Percentiles rank a stretch among this genome's conserved stretches.
phyloP scores from a whole-genome alignment of 2,329 filamentous ascomycete species.

The Parafenestella ontariensis region DNA sequence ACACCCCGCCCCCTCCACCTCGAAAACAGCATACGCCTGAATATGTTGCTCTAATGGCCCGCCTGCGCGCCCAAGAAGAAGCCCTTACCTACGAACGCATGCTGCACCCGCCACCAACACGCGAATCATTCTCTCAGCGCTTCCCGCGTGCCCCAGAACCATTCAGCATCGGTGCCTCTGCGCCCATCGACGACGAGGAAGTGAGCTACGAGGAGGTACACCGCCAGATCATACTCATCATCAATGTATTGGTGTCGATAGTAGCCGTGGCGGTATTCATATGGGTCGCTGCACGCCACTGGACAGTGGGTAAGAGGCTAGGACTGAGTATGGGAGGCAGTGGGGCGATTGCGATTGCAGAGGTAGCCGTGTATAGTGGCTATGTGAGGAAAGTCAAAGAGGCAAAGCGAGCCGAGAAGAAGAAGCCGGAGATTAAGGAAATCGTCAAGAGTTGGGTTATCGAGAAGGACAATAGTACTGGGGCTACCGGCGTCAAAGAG shows the following conservation, averaged over 20 bases:
- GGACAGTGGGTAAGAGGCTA: slow-evolving; percentile 73
- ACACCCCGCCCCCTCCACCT: slow-evolving; percentile 78
- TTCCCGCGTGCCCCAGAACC: slow-evolving; percentile 62
- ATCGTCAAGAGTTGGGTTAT: slow-evolving; percentile 75
- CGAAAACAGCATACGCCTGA: slow-evolving; percentile 73
- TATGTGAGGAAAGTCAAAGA: slow-evolving; percentile 76
- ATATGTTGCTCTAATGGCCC: slow-evolving; percentile 87
- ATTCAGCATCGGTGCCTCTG: slow-evolving; percentile 49
- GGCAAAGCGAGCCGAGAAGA: slow-evolving; percentile 68
- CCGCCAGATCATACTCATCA: slow-evolving; percentile 80
- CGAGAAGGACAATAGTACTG: slow-evolving; percentile 31
- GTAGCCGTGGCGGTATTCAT: slow-evolving; percentile 78
- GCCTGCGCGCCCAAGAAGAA: slow-evolving; percentile 83
- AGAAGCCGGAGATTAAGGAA: slow-evolving; percentile 69
- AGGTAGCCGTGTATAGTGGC: slow-evolving; percentile 78
- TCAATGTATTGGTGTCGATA: slow-evolving; percentile 90
- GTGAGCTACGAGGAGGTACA: slow-evolving; percentile 76
- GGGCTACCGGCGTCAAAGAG: slow-evolving; percentile 15
- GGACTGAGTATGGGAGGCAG: slow-evolving; percentile 75
- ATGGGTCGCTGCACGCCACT: slow-evolving; percentile 80
- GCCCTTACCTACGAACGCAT: slow-evolving; percentile 82
- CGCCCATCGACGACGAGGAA: slow-evolving; percentile 64
- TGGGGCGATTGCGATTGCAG: slow-evolving; percentile 73
- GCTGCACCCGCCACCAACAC: slow-evolving; percentile 65
- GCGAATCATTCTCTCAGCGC: slow-evolving; percentile 66